Conservation (phyloP, 1,139 yeast species). For the Protomyces arabidopsidicola region DNA sequence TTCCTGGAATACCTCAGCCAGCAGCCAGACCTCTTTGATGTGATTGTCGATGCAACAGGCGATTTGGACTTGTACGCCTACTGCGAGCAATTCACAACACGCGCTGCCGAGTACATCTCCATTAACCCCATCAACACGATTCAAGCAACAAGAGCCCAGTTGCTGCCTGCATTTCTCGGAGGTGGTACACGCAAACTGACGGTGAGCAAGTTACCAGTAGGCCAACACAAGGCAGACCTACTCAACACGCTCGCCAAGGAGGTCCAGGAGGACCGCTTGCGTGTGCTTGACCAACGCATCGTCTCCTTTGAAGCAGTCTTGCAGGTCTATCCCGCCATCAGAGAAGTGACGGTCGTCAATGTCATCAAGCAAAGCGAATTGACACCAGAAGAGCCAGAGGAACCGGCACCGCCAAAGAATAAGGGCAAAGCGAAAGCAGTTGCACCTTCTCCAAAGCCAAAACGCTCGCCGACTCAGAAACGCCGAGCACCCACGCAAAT, state of each 20-base stretch:
- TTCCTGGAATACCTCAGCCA: conserved; percentile 17
- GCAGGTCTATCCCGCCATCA: neutral
- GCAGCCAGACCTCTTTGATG: conserved; percentile 7
- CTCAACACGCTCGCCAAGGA: conserved; percentile 4
- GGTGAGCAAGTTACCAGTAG: conserved; percentile 1
- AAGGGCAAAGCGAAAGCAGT: conserved; percentile 12
- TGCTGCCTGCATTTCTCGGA: conserved; percentile 20
- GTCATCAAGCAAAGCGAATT: conserved; percentile 18
- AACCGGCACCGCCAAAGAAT: neutral
- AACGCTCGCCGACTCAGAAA: neutral
- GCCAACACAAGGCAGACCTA: neutral
- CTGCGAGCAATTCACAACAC: conserved; percentile 16
- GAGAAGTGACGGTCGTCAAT: conserved; percentile 23
- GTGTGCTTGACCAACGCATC: conserved; percentile 9
- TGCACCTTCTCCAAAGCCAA: neutral
- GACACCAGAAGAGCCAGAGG: conserved; percentile 12
- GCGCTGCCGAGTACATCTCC: conserved; percentile 12
- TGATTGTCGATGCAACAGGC: conserved; percentile 19
- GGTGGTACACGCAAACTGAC: conserved; percentile 18
- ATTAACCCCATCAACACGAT: conserved; percentile 9
- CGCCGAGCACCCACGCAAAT: neutral
- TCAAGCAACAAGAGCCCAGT: conserved; percentile 4
- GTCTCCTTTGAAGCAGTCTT: conserved; percentile 7
- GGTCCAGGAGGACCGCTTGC: neutral
- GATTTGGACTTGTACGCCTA: conserved; percentile 16